These are phyloP conservation scores for Ustilago hordei DNA, from an alignment of 1,284 basidiomycete genomes.

Conservation along the genomic window DNA sequence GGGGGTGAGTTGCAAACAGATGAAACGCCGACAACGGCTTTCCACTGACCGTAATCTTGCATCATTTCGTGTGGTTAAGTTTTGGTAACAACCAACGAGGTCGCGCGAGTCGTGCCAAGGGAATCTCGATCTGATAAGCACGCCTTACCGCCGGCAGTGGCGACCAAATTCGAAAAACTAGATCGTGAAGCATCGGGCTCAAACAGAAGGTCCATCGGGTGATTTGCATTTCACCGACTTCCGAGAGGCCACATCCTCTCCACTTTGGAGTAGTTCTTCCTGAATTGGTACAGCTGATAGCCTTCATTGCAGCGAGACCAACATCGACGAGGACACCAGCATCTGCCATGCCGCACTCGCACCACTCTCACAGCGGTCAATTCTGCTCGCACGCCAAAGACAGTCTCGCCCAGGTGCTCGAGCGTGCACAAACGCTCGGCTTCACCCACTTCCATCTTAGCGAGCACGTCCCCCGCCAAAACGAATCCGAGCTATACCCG, in stretches of 20 bases:
- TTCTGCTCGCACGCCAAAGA: conserved; percentile 92
- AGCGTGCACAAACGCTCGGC: conserved; percentile 80
- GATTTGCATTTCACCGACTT: neutral
- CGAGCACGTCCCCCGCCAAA: conserved; percentile 93
- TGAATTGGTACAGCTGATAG: neutral
- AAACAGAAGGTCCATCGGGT: neutral
- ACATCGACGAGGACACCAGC: neutral
- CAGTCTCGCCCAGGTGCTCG: conserved; percentile 81
- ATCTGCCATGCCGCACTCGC: conserved; percentile 77
- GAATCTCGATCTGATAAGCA: conserved; percentile 25
- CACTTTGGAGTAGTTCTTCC: conserved; percentile 1
- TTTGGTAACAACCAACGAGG: neutral
- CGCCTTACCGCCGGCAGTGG: conserved; percentile 14
- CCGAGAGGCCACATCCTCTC: conserved; percentile 7
- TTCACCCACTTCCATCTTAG: conserved; percentile 88
- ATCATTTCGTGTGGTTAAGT: neutral
- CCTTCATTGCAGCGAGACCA: neutral
- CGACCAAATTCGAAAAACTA: neutral
- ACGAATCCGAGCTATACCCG: conserved; percentile 85
- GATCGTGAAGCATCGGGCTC: neutral
- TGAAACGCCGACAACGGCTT: conserved; percentile 14
- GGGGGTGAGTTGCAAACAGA: neutral
- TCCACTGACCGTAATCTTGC: conserved; percentile 22
- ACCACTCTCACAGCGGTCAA: conserved; percentile 95
- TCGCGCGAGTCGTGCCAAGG: neutral